Base-by-base conservation (phyloP, 2,329 filamentous ascomycete genomes). In the Blumeria hordei region DNA sequence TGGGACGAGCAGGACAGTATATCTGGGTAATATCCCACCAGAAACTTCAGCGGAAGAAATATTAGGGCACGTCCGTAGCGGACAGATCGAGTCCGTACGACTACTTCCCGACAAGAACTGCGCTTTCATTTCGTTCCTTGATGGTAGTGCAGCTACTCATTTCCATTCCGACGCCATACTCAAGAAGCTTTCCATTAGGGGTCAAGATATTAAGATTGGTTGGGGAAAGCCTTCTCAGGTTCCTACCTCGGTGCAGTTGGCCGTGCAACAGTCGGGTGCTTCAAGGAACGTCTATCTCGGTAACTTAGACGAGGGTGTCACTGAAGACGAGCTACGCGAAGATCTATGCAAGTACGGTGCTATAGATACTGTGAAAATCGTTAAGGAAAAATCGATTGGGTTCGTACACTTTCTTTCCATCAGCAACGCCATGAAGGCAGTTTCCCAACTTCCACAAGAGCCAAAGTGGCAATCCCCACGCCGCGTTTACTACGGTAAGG, bases 161-260 rank as follows among this genome's bases (percentile, higher is more conserved):
- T 98, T 98, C 72, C 92, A 98, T 74, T 98, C 92, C 18, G 92
- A 98, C 74, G 92, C 92, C 62, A 98, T 98, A 70, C 78, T 98
- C 77, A 98, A 98, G 76, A 98, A 96, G 76, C 79, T 98, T 67
- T 88, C 88, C 64, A 94, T 98, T 72, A 88, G 94, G 70, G 90
- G 90, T 32, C 92, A 96, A 72, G 92, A 98, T 68, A 95, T 98
- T 74, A 98, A 98, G 75, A 88, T 98, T 64, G 92, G 92, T 59
- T 98, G 92, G 92, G 92, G 92, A 59, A 98, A 98, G 71, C 90
- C 92, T 35, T 96, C 92, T 3, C 90, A 94, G 69, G 92, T 98
- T 0, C 92, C 92, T 3, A 96, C 90, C 2, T 96, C 92, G 1
- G 92, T 98, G 50, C 88, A 88, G n/a, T 74, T 96, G 56, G 90